Percentiles rank a stretch among this genome's conserved stretches.
phyloP scores from a whole-genome alignment of 75 land plant genomes.

The Selaginella tamariscina region DNA sequence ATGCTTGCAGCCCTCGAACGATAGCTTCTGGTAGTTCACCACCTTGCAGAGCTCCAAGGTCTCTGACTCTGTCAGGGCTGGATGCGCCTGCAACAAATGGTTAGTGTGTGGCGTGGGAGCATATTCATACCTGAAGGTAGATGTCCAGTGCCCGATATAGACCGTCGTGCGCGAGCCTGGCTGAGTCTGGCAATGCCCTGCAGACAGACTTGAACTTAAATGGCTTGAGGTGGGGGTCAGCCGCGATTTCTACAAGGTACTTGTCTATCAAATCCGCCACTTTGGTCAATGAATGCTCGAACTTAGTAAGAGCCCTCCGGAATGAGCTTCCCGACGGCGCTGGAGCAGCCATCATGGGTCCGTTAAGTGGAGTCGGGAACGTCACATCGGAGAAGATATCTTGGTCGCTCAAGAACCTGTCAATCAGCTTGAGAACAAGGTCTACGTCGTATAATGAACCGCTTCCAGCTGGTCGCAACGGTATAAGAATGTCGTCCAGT shows the following conservation, averaged over 20 bases:
- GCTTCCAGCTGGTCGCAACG: conserved; percentile 37
- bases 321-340: background rate
- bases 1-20: conserved; percentile 53
- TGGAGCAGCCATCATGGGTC: background rate
- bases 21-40: conserved; percentile 53
- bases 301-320: background rate
- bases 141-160: conserved; percentile 70
- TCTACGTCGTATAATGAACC: conserved; percentile 72
- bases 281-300: conserved; percentile 21
- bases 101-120: background rate
- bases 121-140: conserved; percentile 61
- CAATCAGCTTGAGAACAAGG: conserved; percentile 52
- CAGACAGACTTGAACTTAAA: conserved; percentile 47
- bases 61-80: conserved; percentile 50
- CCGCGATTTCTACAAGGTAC: conserved; percentile 76
- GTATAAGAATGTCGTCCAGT: conserved; percentile 67
- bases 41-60: conserved; percentile 41
- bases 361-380: background rate
- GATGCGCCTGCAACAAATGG: conserved; percentile 43
- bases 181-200: conserved; percentile 48
- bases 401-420: conserved; percentile 33
- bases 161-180: conserved; percentile 60
- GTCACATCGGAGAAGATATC: background rate
- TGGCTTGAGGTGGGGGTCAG: conserved; percentile 61
- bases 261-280: conserved; percentile 55